Evolutionary conservation across 495 filamentous ascomycete species (phyloP).

Genomic region (Lasiosphaeris hirsuta): DNA sequence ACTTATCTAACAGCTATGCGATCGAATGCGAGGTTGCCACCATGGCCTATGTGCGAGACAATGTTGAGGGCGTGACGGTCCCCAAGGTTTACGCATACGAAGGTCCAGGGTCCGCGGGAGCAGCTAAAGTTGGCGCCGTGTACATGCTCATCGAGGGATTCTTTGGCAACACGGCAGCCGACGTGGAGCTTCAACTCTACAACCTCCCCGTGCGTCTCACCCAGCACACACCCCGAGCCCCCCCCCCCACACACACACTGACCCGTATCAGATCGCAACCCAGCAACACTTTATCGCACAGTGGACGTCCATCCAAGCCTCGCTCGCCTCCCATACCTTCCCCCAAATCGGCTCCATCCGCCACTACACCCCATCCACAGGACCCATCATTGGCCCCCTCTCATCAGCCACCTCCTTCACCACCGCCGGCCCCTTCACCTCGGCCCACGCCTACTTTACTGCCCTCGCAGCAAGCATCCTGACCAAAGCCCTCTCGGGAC

Average conservation of each 20-base stretch:
- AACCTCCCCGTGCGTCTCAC: conserved; percentile 21
- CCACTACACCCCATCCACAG: background rate
- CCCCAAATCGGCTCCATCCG: conserved; percentile 18
- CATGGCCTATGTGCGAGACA: conserved; percentile 22
- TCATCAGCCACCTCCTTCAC: too few relatives aligned
- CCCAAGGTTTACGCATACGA: conserved; percentile 24
- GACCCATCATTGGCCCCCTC: too few relatives aligned
- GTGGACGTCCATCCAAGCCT: conserved; percentile 23
- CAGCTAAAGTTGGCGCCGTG: conserved; percentile 20
- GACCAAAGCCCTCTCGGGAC: too few relatives aligned
- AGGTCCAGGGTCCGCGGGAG: conserved; percentile 16
- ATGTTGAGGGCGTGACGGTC: conserved; percentile 12
- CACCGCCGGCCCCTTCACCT: too few relatives aligned
- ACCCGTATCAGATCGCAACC: conserved; percentile 7
- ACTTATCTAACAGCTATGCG: conserved; percentile 9
- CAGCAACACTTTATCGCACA: conserved; percentile 31
- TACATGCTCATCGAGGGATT: conserved; percentile 36
- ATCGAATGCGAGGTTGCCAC: conserved; percentile 29
- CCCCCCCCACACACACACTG: too few relatives aligned
- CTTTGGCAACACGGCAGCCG: conserved; percentile 27
- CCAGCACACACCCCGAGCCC: background rate
- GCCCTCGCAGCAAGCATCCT: too few relatives aligned
- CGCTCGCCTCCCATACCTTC: conserved; percentile 12
- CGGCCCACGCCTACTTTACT: too few relatives aligned
- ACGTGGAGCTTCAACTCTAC: conserved; percentile 20